Evolutionary conservation across 805 yeast species (phyloP).

Genomic region (Lipomyces orientalis): DNA sequence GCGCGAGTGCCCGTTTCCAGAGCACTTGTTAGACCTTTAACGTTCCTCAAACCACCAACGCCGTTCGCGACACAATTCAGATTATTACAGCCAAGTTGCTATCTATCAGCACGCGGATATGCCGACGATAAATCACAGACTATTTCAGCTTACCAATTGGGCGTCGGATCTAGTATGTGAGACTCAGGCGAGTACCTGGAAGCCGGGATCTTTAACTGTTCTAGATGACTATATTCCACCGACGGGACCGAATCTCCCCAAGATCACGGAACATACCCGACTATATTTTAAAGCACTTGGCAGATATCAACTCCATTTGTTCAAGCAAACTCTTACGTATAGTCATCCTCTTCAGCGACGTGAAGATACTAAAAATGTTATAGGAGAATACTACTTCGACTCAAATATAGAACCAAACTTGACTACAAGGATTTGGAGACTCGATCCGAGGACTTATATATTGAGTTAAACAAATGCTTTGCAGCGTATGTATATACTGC

Average conservation of each 20-base stretch:
- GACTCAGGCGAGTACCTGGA: background rate
- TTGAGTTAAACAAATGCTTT: conserved; percentile 25
- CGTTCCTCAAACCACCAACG: background rate
- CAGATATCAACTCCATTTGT: conserved; percentile 11
- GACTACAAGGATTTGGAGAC: conserved; percentile 21
- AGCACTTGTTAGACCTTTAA: background rate
- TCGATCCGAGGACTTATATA: conserved; percentile 18
- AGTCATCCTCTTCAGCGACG: background rate
- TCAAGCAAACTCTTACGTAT: conserved; percentile 14
- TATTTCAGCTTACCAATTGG: conserved; percentile 3
- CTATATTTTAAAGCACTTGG: conserved; percentile 2
- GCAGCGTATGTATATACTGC: conserved; percentile 26
- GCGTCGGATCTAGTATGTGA: conserved; percentile 23
- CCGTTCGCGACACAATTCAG: background rate
- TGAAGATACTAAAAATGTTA: background rate
- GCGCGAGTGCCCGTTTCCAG: background rate
- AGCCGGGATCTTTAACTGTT: background rate
- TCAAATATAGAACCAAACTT: conserved; percentile 16
- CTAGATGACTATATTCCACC: conserved; percentile 36
- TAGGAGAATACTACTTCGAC: conserved; percentile 8
- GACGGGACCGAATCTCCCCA: conserved; percentile 29
- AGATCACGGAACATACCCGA: conserved; percentile 15
- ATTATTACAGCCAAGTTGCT: background rate
- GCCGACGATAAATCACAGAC: conserved; percentile 8
- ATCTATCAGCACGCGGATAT: conserved; percentile 13